A percentile compares a stretch with the other conserved stretches of the same genome.
Conservation (phyloP, 148 eudicot genomes). For the Vaccinium corymbosum region DNA sequence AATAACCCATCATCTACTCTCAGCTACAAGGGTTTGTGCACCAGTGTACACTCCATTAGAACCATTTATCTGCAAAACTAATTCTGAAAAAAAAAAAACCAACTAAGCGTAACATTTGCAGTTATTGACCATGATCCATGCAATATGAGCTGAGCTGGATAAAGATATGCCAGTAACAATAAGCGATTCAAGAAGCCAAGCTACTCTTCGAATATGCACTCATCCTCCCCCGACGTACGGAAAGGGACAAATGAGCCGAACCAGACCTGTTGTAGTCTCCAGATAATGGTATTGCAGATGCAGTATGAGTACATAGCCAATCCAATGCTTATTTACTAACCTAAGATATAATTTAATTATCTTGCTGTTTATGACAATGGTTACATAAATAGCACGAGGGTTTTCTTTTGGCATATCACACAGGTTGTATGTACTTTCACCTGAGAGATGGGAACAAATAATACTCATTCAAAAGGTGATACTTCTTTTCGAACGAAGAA, state of each 20-base stretch:
- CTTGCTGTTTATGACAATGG: neutral
- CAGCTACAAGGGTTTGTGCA: too few species aligned
- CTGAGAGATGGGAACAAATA: neutral
- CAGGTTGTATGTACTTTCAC: neutral
- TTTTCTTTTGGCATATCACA: neutral
- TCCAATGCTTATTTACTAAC: neutral
- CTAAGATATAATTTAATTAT: neutral
- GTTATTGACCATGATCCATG: too few species aligned
- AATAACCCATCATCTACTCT: too few species aligned
- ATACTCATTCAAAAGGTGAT: slow-evolving; percentile 5
- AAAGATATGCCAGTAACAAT: neutral
- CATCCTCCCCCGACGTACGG: neutral
- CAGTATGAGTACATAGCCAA: too few species aligned
- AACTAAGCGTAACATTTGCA: too few species aligned
- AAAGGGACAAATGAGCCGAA: neutral
- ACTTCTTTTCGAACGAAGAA: slow-evolving; percentile 14
- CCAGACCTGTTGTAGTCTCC: neutral
- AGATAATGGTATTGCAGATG: neutral
- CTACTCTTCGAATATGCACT: too few species aligned
- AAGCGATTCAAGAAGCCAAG: neutral
- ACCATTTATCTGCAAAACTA: too few species aligned
- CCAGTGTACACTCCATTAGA: too few species aligned
- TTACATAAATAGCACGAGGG: neutral
- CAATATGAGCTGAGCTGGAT: too few species aligned
- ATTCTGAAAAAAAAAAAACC: too few species aligned